Evolutionary conservation across 2,329 filamentous ascomycete genomes (phyloP), one percentile per base, ranked within the genome.

Genomic region (Beauveria pseudobassiana): DNA sequence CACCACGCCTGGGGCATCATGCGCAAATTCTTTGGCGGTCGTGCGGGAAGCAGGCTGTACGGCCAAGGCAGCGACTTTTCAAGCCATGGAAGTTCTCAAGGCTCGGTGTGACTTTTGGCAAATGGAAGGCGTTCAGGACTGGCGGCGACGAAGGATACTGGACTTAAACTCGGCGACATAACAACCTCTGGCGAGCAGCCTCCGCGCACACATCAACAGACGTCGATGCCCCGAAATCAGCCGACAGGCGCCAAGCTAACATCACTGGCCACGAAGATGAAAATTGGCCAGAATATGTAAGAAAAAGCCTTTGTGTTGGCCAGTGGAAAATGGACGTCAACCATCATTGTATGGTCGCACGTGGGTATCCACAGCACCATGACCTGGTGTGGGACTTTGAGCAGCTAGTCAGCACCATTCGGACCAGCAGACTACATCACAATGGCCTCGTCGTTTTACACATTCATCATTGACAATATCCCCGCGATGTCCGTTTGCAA

Each of bases 371-470:
- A 1, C 77, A 78, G 3, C 81, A 87, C 43, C 74, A 81, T 64
- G 74, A 81, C 28, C 82, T 85, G 0, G 79, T 80, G 59, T 91
- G 88, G 83, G 81, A 83, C 10, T 95, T 93, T 67, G 69, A 78
- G 16, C 81, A 88, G 42, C 81, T 93, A 1, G 91, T 89, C 62
- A 80, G 81, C 6, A 78, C n/a, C 79, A 1, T 85, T 92, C 50
- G 90, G 90, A 0, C 89, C 90, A 1, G 90, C 90, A 30, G 90
- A 95, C 75, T 95, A 93, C 74, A 89, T 93, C 60, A 89, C 88
- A 1, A 82, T 95, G 71, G 89, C 90, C 1, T 92, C 89, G 1
- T 88, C 83, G 18, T 93, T 87, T 71, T 89, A 93, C 72, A 93
- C 90, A 0, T 82, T 93, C 64, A 84, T 93, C 69, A 77, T 93